Percentiles rank a stretch among this genome's conserved stretches.
These are phyloP conservation scores for Forsythia suspensa DNA, from an alignment of 257 asterid genomes.

Conservation along the genomic window DNA sequence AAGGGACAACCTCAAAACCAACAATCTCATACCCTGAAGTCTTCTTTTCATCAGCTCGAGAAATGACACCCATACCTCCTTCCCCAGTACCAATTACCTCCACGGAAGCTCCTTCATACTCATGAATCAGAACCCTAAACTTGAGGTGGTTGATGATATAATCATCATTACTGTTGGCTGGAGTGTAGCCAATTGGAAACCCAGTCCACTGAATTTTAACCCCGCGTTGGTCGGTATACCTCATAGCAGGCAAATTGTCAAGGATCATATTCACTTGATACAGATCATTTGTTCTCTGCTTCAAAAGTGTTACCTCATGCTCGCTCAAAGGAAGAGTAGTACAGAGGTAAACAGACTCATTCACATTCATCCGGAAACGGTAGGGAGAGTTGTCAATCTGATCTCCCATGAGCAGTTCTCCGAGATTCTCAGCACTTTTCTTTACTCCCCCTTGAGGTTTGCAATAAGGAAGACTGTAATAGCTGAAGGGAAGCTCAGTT, in stretches of 20 bases:
- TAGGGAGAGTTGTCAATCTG: conserved; percentile 48
- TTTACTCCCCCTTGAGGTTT: conserved; percentile 38
- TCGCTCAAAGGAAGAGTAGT: conserved; percentile 37
- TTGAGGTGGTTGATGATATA: conserved; percentile 47
- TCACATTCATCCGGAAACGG: conserved; percentile 38
- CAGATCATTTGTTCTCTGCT: conserved; percentile 46
- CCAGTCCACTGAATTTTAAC: conserved; percentile 45
- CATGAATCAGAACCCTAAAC: conserved; percentile 45
- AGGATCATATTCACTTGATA: conserved; percentile 46
- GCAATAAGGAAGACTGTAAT: conserved; percentile 46
- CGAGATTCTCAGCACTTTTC: conserved; percentile 51
- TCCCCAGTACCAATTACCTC: conserved; percentile 43
- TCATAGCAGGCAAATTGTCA: conserved; percentile 45
- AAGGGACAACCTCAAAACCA: conserved; percentile 50
- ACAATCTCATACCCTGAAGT: conserved; percentile 43
- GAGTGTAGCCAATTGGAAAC: conserved; percentile 43
- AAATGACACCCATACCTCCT: conserved; percentile 36
- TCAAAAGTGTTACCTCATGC: conserved; percentile 43
- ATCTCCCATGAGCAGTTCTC: conserved; percentile 48
- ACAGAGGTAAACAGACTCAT: conserved; percentile 43
- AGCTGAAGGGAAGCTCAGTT: conserved; percentile 45
- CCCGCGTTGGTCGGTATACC: conserved; percentile 39
- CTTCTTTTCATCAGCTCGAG: conserved; percentile 37
- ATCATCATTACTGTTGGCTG: conserved; percentile 36
- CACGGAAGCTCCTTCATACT: conserved; percentile 38